Percentiles rank a stretch among this genome's conserved stretches.
Conservation (phyloP, 306 rosid species). For the Echinosophora koreensis region DNA sequence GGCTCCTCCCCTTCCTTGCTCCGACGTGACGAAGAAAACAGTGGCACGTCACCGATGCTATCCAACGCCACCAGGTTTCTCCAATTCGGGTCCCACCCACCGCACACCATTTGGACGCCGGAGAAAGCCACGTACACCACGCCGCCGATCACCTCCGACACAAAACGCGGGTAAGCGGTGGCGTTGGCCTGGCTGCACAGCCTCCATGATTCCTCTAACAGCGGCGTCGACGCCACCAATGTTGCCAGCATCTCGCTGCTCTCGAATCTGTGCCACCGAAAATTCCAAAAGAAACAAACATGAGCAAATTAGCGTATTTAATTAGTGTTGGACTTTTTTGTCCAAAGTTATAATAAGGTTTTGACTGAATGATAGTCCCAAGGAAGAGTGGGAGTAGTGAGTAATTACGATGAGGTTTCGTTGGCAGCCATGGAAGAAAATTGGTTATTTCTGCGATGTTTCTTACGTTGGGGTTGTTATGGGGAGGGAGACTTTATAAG, state of each 20-base stretch:
- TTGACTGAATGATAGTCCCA: neutral
- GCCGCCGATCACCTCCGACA: constrained; percentile 48
- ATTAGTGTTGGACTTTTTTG: neutral
- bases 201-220: constrained; percentile 81
- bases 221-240: constrained; percentile 71
- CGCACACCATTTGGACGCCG: constrained; percentile 51
- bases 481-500: neutral
- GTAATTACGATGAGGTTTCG: constrained; percentile 79
- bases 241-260: constrained; percentile 76
- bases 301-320: neutral
- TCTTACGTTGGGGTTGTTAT: neutral
- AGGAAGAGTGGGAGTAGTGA: constrained; percentile 34
- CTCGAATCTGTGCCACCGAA: constrained; percentile 63
- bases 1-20: constrained; percentile 54
- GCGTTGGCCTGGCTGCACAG: constrained; percentile 69
- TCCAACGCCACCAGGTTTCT: constrained; percentile 57
- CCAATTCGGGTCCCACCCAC: constrained; percentile 37
- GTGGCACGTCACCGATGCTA: constrained; percentile 45
- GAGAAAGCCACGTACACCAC: constrained; percentile 76
- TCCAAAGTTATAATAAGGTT: neutral
- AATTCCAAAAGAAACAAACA: neutral
- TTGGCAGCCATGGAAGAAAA: constrained; percentile 63
- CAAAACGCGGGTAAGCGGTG: constrained; percentile 47
- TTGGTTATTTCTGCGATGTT: neutral
- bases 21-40: constrained; percentile 53